Evolutionary conservation across 2,329 filamentous ascomycete species (phyloP), one percentile per base, ranked within the genome.

Genomic region (Penicillium oxalicum): DNA sequence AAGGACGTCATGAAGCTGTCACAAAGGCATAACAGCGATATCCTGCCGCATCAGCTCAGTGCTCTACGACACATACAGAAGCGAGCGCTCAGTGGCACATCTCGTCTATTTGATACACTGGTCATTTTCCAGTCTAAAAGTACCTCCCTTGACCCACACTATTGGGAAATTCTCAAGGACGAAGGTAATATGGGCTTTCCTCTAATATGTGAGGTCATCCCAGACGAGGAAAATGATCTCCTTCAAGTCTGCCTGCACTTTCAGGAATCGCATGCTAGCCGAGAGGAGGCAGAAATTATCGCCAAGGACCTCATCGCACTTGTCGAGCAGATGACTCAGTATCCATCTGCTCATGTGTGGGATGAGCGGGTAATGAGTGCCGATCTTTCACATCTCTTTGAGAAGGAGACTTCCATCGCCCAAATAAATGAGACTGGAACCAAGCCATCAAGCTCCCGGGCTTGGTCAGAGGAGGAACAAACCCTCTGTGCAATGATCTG

Each of bases 41-140:
- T 83, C 2, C 59, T 91, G 13, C 73, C 77, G 0, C 84, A 85
- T 57, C 89, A 95, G 54, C 80, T 94, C 44, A 87, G 85, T 0
- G 81, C 88, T 1, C 69, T 95, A 26, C 80, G 90, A 25, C 78
- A 77, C 0, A 82, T 95, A 11, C 88, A 91, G 58, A 71, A 70
- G 1, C 69, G 74, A 57, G 55, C 72, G 61, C 59, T 70, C 53
- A 50, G 66, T 48, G 63, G 76, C 49, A 75, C 77, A 1, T 68
- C 69, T 13, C 75, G 75, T 9, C 71, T 95, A 0, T 95, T 95
- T 63, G 88, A 95, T 62, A 87, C 86, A 1, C 70, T 95, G 28
- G 72, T 96, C 12, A 79, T 96, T 42, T 72, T 95, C 9, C 91
- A 96, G 61, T 83, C 84, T 38, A 74, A 79, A 0, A 60, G 73